A percentile compares a stretch with the other conserved stretches of the same genome.
These are phyloP conservation scores for Thermomyces lanuginosus DNA, from an alignment of 2,329 filamentous ascomycete species.

Conservation along the genomic window DNA sequence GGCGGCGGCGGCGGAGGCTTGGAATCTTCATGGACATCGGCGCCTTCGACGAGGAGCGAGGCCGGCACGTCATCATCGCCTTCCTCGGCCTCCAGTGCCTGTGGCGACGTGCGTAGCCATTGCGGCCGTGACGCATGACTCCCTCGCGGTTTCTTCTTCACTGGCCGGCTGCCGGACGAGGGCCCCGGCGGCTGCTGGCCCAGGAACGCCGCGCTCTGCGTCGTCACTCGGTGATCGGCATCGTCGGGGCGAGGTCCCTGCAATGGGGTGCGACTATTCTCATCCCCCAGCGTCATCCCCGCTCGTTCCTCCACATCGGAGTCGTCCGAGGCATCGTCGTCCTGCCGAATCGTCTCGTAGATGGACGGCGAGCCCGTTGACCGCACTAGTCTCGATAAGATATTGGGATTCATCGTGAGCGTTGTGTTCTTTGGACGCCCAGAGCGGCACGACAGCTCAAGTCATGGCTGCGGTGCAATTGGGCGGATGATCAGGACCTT, in stretches of 20 bases:
- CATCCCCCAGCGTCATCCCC: conserved; percentile 34
- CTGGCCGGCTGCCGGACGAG: conserved; percentile 6
- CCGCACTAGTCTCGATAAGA: conserved; percentile 30
- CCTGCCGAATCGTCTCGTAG: conserved; percentile 31
- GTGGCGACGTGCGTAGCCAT: conserved; percentile 17
- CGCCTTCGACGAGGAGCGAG: conserved; percentile 44
- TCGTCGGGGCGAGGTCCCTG: conserved; percentile 42
- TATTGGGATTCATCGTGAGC: conserved; percentile 28
- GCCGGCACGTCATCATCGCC: conserved; percentile 48
- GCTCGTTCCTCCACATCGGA: conserved; percentile 31
- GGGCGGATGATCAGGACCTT: too few relatives aligned
- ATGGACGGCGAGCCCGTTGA: conserved; percentile 34
- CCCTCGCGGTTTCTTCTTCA: conserved; percentile 10
- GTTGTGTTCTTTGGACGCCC: too few relatives aligned
- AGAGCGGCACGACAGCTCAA: too few relatives aligned
- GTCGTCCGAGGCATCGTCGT: conserved; percentile 29
- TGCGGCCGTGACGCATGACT: conserved; percentile 16
- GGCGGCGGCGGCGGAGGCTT: conserved; percentile 25
- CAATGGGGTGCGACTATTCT: conserved; percentile 34
- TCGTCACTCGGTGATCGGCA: conserved; percentile 31
- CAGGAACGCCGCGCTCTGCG: conserved; percentile 26
- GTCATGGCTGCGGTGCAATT: too few relatives aligned
- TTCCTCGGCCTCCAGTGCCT: conserved; percentile 30
- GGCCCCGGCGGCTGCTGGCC: conserved; percentile 15
- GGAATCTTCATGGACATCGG: conserved; percentile 22